Evolutionary conservation across 2,329 filamentous ascomycete species (phyloP).

Genomic region (Diaporthe eres): DNA sequence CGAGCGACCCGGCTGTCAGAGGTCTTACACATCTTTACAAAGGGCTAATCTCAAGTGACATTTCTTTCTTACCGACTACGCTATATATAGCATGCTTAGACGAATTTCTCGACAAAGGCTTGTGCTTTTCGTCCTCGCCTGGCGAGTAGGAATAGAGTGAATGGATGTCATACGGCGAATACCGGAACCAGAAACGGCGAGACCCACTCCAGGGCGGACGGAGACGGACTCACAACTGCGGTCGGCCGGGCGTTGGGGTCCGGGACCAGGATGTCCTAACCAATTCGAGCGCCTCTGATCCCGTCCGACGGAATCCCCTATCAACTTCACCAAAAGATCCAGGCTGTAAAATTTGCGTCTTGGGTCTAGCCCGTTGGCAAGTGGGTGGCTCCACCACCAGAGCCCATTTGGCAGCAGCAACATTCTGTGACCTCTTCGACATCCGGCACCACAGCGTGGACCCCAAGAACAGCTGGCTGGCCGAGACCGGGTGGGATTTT

Average conservation of each 20-base stretch:
- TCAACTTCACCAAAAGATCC: background rate
- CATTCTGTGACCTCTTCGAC: background rate
- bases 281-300: background rate
- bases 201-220: conserved; percentile 20
- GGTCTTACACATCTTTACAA: background rate
- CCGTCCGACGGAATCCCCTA: background rate
- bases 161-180: conserved; percentile 8
- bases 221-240: conserved; percentile 4
- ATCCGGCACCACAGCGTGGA: background rate
- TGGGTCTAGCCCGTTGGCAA: background rate
- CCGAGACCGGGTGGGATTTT: background rate
- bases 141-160: background rate
- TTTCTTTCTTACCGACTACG: background rate
- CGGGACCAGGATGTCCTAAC: background rate
- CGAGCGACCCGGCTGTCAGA: conserved; percentile 11
- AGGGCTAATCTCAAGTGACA: background rate
- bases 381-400: background rate
- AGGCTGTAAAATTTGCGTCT: background rate
- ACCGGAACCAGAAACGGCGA: conserved; percentile 17
- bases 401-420: background rate
- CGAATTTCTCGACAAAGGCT: background rate
- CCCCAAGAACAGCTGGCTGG: background rate
- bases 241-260: background rate
- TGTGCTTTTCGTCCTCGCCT: background rate
- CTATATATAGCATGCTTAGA: background rate